These are phyloP conservation scores for Agapanthus africanus DNA, from an alignment of 106 monocot species.

Conservation along the genomic window DNA sequence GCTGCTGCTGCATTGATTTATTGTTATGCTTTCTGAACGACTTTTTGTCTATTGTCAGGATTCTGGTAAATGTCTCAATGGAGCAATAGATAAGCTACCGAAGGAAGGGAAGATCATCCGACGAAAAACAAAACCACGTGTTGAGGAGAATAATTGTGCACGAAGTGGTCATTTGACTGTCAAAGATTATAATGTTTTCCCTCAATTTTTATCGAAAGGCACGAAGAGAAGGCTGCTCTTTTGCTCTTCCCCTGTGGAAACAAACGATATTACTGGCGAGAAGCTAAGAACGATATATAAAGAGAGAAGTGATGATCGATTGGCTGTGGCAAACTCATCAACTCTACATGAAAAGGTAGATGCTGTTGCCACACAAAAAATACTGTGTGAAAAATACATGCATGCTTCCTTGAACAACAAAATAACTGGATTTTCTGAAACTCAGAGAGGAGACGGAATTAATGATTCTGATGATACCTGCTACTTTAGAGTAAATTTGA, in stretches of 20 bases:
- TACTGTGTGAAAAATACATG: slow-evolving; percentile 29
- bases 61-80: slow-evolving; percentile 1
- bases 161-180: slow-evolving; percentile 4
- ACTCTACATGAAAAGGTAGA: slow-evolving; percentile 31
- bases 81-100: neutral
- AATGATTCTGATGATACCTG: neutral
- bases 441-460: neutral
- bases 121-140: neutral
- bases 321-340: neutral
- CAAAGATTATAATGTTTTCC: too few relatives aligned
- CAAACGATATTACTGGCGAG: neutral
- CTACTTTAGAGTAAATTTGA: slow-evolving; percentile 4
- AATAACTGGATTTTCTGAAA: slow-evolving; percentile 17
- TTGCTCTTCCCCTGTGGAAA: neutral
- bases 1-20: too few relatives aligned
- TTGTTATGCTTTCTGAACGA: neutral
- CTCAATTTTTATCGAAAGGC: neutral
- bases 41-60: slow-evolving; percentile 10
- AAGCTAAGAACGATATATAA: slow-evolving; percentile 13
- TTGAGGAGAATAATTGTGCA: neutral
- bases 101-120: neutral
- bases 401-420: slow-evolving; percentile 26
- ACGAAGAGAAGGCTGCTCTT: slow-evolving; percentile 8
- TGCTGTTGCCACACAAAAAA: slow-evolving; percentile 29
- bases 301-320: neutral